Conservation (phyloP, 208 protist genomes). For the Kentomonas sorsogonicus region DNA sequence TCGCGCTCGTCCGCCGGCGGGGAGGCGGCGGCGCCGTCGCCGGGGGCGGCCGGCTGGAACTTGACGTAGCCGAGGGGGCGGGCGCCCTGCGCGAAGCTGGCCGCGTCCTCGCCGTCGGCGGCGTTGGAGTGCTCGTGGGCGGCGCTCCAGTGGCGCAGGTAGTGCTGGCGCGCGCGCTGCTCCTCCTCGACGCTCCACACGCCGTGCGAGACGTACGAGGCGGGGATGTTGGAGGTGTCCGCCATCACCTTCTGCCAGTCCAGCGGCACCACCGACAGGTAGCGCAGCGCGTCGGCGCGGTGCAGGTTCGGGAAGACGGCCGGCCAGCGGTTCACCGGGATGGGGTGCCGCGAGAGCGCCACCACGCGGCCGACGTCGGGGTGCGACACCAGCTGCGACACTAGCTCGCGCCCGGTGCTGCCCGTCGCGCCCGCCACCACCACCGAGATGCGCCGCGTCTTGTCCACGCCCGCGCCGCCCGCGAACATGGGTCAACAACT, state of each 20-base stretch:
- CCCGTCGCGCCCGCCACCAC: conserved; percentile 59
- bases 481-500: background rate
- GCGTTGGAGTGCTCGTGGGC: conserved; percentile 3
- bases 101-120: conserved; percentile 5
- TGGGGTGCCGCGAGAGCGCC: conserved; percentile 41
- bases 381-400: conserved; percentile 57
- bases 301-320: conserved; percentile 42
- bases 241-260: conserved; percentile 56
- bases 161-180: conserved; percentile 15
- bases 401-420: conserved; percentile 47
- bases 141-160: conserved; percentile 7
- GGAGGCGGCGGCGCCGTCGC: no score
- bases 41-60: background rate
- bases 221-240: conserved; percentile 37
- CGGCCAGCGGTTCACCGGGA: conserved; percentile 46
- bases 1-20: background rate
- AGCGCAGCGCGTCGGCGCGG: conserved; percentile 39
- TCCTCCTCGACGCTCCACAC: conserved; percentile 29
- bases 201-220: conserved; percentile 37
- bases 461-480: conserved; percentile 4
- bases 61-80: conserved; percentile 5
- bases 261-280: conserved; percentile 52
- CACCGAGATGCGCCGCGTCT: conserved; percentile 47
- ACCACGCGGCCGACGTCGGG: conserved; percentile 54
- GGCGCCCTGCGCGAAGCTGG: no score